Evolutionary conservation across 345 rosid genomes (phyloP), one percentile per base, ranked within the genome.

Genomic region (Abelmoschus esculentus): DNA sequence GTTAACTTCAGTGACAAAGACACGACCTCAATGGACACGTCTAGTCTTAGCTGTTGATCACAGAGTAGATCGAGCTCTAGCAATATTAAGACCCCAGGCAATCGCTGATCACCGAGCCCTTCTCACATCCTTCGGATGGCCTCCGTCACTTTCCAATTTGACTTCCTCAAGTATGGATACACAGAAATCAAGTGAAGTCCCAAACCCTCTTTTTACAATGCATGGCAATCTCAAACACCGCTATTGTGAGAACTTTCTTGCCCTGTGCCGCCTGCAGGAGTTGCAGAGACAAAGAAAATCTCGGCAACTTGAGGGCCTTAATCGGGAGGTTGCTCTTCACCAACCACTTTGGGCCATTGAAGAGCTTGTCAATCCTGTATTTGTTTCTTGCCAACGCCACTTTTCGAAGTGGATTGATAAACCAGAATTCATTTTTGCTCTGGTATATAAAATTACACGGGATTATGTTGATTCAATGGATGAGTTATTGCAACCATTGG

Each of bases 281-380:
- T 74, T 95, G 84, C 98, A 91, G 81, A 79, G 85, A 76, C 87
- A 78, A 74, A 88, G 99, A 81, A 90, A 86, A 81, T 84, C 83
- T 36, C 85, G 96, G 71, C 99, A 85, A 71, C 99, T 90, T 69
- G 87, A 89, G 73, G 89, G 89, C 65, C 82, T 72, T 65, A 82
- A 85, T 74, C 75, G 76, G 65, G 90, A 90, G 76, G 79, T 77
- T 63, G 85, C 91, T 75, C 79, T 88, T 47, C 86, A 77, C 50
- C 98, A 91, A 72, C 93, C 99, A 66, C 90, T 95, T 54, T 95
- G 99, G 99, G 97, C 96, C 70, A 81, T 91, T 76, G 98, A 90
- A 83, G 99, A 95, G 86, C 87, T 95, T 69, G 98, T 86, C 61
- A 95, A 83, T 63, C 99, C 99, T 73, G 72, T 91, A 67, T 83